phyloP scores from a whole-genome alignment of 192 early-diverging fungal species.

The Gonapodya prolifera region DNA sequence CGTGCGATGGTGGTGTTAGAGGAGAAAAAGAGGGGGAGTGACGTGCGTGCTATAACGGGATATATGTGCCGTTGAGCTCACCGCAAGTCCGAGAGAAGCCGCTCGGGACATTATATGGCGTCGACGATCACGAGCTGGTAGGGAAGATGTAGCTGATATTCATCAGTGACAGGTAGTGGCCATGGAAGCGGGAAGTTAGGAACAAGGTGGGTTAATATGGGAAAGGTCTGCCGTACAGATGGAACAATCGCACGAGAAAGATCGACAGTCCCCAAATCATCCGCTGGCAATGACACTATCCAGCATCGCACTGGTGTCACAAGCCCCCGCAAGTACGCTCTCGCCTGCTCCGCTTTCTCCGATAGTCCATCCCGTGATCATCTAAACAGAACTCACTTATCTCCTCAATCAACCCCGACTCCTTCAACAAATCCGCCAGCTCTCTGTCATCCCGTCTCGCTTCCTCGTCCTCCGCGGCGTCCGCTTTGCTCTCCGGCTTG shows the following conservation, averaged over 20 bases:
- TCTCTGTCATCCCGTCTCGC: not conserved
- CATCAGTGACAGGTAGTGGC: not conserved
- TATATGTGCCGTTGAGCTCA: not conserved
- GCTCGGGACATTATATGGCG: not conserved
- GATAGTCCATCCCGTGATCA: not conserved
- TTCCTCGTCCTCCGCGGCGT: too few relatives aligned
- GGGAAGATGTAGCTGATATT: not conserved
- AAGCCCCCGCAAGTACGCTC: too few relatives aligned
- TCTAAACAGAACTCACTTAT: not conserved
- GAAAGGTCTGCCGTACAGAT: not conserved
- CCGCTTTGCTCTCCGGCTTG: not conserved
- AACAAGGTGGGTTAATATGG: not conserved
- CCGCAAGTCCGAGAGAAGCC: not conserved
- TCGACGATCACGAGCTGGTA: not conserved
- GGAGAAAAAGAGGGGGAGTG: not conserved
- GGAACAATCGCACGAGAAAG: not conserved
- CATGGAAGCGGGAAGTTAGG: not conserved
- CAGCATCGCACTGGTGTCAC: not conserved
- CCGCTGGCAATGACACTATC: not conserved
- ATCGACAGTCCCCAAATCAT: not conserved
- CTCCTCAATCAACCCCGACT: not conserved
- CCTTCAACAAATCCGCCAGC: not conserved
- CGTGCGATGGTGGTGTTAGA: not conserved
- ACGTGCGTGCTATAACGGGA: not conserved
- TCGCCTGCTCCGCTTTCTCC: too few relatives aligned